Base-by-base conservation (phyloP, 2,329 filamentous ascomycete genomes). In the Paracamarosporium sp. region DNA sequence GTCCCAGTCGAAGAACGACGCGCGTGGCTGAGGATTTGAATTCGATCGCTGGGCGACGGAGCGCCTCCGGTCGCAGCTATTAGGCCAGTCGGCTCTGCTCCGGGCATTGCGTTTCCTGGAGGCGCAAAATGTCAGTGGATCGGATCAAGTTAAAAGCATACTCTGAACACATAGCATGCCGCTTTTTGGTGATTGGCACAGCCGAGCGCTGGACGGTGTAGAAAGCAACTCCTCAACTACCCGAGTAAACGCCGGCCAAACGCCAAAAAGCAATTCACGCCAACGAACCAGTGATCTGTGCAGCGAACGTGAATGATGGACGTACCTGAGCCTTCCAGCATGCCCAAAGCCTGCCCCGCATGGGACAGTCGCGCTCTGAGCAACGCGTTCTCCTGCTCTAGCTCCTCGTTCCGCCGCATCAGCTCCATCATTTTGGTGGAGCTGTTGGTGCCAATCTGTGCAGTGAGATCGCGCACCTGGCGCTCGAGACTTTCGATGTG, bases 401-500 rank as follows among this genome's bases (percentile, higher is more conserved):
- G 72, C 60, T 82, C 81, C 31, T 81, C 78, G 67, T 85, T 86
- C 6, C 82, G 78, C 63, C 82, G 80, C 59, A 84, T 75, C n/a
- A 84, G 72, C 31, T 81, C 79, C 55, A 83, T 78, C 55, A 83
- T 78, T 66, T 81, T 82, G 56, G 78, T 74, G 12, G 72, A 78
- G 8, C 74, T 77, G 57, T 71, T 78, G 54, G 71, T 73, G 43
- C 86, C 82, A 30, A 79, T 76, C 52, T 79, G 80, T 11, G 79
- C 72, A 47, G 78, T 81, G 46, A 86, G 76, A 44, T 86, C 83
- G 41, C 79, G 79, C 45, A 86, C 80, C 56, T 83, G 81, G 47
- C 79, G 75, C 64, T 87, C 83, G n/a, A 87, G 78, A 27, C 76
- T 77, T 61, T 86, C 84, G 59, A 86, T 86, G 68, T 85, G 84